phyloP scores from a whole-genome alignment of 768 basidiomycete species.

The Serendipita sp. region DNA sequence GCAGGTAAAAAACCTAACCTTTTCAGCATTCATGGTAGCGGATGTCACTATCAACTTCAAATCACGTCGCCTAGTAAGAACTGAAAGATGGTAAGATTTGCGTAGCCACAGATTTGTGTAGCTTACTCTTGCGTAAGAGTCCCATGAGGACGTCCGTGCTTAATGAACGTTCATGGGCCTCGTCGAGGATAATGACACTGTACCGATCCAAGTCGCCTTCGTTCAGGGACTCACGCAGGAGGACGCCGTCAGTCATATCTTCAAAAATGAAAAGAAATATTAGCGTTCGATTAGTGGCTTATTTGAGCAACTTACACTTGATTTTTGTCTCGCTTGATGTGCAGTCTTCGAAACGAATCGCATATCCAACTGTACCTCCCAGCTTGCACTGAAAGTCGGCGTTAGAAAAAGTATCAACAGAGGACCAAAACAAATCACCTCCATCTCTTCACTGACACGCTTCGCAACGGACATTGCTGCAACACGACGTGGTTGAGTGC shows the following conservation, averaged over 20 bases:
- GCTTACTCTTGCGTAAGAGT: constrained; percentile 74
- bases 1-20: constrained; percentile 34
- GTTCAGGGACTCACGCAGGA: constrained; percentile 93
- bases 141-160: constrained; percentile 99
- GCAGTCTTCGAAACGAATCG: constrained; percentile 97
- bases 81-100: constrained; percentile 20
- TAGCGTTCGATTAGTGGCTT: background rate
- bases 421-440: constrained; percentile 33
- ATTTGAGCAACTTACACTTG: constrained; percentile 59
- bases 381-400: constrained; percentile 51
- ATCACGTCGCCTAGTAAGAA: constrained; percentile 79
- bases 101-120: background rate
- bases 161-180: constrained; percentile 93
- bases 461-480: constrained; percentile 99
- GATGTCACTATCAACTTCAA: constrained; percentile 95
- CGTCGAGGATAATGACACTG: constrained; percentile 94
- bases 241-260: constrained; percentile 97
- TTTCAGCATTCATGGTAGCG: constrained; percentile 98
- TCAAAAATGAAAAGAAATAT: constrained; percentile 1
- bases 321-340: constrained; percentile 89
- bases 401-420: background rate
- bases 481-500: constrained; percentile 95
- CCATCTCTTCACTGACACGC: constrained; percentile 98
- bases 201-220: constrained; percentile 98
- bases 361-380: constrained; percentile 83